Evolutionary conservation across 257 asterid genomes (phyloP).

Genomic region (Paraleonurus japonicus): DNA sequence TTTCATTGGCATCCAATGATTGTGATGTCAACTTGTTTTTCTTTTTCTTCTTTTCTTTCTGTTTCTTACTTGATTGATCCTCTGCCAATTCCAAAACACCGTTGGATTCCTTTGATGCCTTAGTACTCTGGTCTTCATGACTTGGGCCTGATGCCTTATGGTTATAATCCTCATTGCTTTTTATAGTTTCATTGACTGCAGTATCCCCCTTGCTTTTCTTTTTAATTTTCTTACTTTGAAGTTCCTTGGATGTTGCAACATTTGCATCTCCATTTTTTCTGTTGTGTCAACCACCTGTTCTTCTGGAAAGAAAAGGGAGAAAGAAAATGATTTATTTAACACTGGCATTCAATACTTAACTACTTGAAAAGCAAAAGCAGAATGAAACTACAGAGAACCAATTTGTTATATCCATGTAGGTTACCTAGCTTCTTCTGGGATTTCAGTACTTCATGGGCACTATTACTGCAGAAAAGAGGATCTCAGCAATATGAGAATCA

Average conservation of each 20-base stretch:
- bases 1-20: constrained; percentile 25
- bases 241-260: constrained; percentile 29
- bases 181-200: constrained; percentile 21
- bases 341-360: not conserved
- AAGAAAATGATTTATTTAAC: not conserved
- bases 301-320: constrained; percentile 23
- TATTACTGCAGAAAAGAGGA: constrained; percentile 44
- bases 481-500: constrained; percentile 34
- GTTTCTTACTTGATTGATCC: constrained; percentile 33
- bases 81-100: constrained; percentile 31
- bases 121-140: constrained; percentile 13
- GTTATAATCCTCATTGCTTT: constrained; percentile 19
- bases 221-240: constrained; percentile 45
- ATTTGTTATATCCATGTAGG: not conserved
- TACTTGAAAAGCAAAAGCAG: constrained; percentile 5
- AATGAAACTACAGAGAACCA: not conserved
- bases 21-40: constrained; percentile 34
- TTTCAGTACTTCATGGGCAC: constrained; percentile 26
- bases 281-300: constrained; percentile 14
- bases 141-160: not conserved
- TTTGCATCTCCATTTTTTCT: constrained; percentile 31
- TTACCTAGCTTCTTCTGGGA: constrained; percentile 46
- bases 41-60: constrained; percentile 49
- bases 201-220: constrained; percentile 38
- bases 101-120: constrained; percentile 27